A percentile compares a stretch with the other conserved stretches of the same genome.
These are phyloP conservation scores for Rhizopus arrhizus DNA, from an alignment of 371 early-diverging fungal species.

Conservation along the genomic window DNA sequence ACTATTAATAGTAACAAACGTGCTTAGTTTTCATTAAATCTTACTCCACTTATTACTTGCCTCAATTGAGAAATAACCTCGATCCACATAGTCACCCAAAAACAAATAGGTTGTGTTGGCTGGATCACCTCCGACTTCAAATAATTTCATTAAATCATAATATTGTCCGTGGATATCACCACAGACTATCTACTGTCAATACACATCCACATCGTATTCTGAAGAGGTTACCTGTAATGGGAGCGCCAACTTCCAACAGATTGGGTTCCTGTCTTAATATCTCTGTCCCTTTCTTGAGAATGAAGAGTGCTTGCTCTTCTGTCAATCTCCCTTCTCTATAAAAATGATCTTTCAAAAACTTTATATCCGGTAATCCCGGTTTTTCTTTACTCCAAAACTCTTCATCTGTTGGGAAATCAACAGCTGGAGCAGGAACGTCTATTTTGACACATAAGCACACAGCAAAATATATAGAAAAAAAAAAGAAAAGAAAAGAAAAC, in stretches of 20 bases:
- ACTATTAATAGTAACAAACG: conserved; percentile 48
- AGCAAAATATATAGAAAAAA: too few species aligned
- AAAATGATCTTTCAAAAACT: conserved; percentile 87
- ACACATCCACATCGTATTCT: too few species aligned
- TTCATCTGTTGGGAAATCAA: conserved; percentile 52
- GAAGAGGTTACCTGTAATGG: too few species aligned
- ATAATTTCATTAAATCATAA: conserved; percentile 97
- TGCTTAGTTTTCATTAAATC: too few species aligned
- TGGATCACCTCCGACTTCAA: conserved; percentile 97
- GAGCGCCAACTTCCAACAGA: conserved; percentile 86
- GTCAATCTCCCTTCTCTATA: conserved; percentile 88
- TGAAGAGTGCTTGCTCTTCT: conserved; percentile 88
- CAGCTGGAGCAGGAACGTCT: conserved; percentile 57
- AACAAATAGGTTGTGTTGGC: conserved; percentile 87
- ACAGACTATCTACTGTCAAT: conserved; percentile 63
- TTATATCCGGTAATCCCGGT: conserved; percentile 78
- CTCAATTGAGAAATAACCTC: conserved; percentile 94
- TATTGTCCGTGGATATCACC: conserved; percentile 99
- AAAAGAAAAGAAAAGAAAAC: conserved; percentile 18
- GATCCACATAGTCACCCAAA: conserved; percentile 98
- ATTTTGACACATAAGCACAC: too few species aligned
- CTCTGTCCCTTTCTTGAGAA: conserved; percentile 79
- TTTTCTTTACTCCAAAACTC: conserved; percentile 63
- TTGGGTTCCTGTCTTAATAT: conserved; percentile 80
- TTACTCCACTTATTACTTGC: conserved; percentile 12